Evolutionary conservation across 2,329 filamentous ascomycete genomes (phyloP).

Genomic region (Epichloe baconii): DNA sequence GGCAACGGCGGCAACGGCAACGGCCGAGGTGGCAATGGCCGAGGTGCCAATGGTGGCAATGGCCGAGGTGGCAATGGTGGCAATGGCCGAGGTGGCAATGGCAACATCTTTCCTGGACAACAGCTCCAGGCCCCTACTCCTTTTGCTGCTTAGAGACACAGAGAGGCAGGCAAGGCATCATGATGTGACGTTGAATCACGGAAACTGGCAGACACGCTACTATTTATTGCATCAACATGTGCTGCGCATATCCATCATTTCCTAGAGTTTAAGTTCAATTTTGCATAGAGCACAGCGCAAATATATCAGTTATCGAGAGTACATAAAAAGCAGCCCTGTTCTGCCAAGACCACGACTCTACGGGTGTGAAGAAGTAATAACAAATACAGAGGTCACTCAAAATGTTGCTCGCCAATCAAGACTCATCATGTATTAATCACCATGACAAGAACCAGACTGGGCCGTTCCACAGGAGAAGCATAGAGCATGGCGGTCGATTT

Average conservation of each 20-base stretch:
- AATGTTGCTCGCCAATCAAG: conserved; percentile 18
- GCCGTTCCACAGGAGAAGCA: conserved; percentile 12
- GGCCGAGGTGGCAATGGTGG: not conserved
- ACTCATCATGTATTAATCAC: not conserved
- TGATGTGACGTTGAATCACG: no score
- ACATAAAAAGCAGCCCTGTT: not conserved
- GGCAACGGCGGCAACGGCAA: not conserved
- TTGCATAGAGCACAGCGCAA: not conserved
- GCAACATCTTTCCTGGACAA: not conserved
- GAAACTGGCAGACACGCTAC: not conserved
- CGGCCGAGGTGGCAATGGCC: not conserved
- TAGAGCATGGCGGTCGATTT: conserved; percentile 41
- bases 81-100: not conserved
- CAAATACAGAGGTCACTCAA: not conserved
- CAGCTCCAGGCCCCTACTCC: no score
- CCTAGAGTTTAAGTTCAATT: not conserved
- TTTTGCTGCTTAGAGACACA: no score
- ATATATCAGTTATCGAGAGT: not conserved
- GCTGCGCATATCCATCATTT: not conserved
- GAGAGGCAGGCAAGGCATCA: no score
- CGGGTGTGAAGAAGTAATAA: not conserved
- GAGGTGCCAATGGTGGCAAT: not conserved
- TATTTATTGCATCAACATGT: not conserved
- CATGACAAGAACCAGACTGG: conserved; percentile 3
- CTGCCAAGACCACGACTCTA: not conserved